Percentiles rank a stretch among this genome's conserved stretches.
Evolutionary conservation across 2,329 filamentous ascomycete genomes (phyloP).

Genomic region (Daldinia eschscholtzii): DNA sequence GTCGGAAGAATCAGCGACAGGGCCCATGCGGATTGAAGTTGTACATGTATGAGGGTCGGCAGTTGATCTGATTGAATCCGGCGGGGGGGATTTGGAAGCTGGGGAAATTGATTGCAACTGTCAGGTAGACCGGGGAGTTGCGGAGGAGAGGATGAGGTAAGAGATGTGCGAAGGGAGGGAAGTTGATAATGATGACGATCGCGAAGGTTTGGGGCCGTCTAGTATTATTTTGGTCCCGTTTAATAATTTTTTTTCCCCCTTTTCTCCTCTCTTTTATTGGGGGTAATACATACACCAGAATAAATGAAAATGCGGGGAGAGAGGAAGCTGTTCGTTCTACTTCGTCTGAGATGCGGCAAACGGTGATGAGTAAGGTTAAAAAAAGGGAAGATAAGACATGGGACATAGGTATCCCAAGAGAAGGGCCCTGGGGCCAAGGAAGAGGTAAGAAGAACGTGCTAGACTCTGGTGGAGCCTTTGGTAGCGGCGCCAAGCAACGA

Average conservation of each 20-base stretch:
- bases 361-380: slow-evolving; percentile 37
- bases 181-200: slow-evolving; percentile 43
- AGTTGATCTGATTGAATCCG: slow-evolving; percentile 37
- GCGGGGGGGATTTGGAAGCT: slow-evolving; percentile 27
- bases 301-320: slow-evolving; percentile 45
- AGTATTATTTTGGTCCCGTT: slow-evolving; percentile 9
- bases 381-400: slow-evolving; percentile 31
- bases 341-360: slow-evolving; percentile 37
- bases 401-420: slow-evolving; percentile 27
- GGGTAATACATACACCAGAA: slow-evolving; percentile 29
- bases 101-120: slow-evolving; percentile 29
- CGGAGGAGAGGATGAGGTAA: slow-evolving; percentile 42
- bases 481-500: slow-evolving; percentile 43
- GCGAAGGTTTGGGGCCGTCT: slow-evolving; percentile 40
- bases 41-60: slow-evolving; percentile 42
- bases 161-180: slow-evolving; percentile 35
- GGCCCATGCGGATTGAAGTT: slow-evolving; percentile 35
- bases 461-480: slow-evolving; percentile 40
- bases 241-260: slow-evolving; percentile 11
- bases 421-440: slow-evolving; percentile 26
- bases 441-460: slow-evolving; percentile 43
- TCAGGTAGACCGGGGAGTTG: slow-evolving; percentile 28
- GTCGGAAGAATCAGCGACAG: slow-evolving; percentile 43
- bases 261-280: slow-evolving; percentile 38
- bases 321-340: slow-evolving; percentile 38